A percentile compares a stretch with the other conserved stretches of the same genome.
Conservation (phyloP, 768 basidiomycete species). For the Peribolospora baueri region DNA sequence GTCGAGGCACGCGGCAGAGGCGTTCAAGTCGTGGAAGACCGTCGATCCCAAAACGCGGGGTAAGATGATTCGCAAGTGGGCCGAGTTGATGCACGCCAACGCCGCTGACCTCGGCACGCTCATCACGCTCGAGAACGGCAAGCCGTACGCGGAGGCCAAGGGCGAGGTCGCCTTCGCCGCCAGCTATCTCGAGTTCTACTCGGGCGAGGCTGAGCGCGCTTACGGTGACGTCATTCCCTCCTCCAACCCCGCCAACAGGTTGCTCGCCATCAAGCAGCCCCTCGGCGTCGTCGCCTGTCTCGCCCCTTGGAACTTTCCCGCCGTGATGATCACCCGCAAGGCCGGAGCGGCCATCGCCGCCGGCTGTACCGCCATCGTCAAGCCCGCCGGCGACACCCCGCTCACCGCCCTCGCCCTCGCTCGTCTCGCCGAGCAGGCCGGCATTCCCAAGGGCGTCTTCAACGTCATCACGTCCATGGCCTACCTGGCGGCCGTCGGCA, state of each 20-base stretch:
- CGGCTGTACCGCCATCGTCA: conserved; percentile 70
- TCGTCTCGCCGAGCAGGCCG: conserved; percentile 73
- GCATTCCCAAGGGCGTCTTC: conserved; percentile 79
- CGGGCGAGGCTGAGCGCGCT: conserved; percentile 72
- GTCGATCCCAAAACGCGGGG: conserved; percentile 44
- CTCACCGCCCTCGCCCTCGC: conserved; percentile 73
- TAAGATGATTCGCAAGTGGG: conserved; percentile 24
- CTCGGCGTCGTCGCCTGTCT: conserved; percentile 17
- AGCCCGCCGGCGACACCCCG: conserved; percentile 83
- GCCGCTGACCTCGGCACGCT: conserved; percentile 13
- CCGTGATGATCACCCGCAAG: conserved; percentile 45
- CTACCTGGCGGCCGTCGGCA: conserved; percentile 64
- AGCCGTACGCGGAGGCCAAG: conserved; percentile 61
- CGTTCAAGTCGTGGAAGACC: conserved; percentile 62
- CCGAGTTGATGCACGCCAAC: conserved; percentile 44
- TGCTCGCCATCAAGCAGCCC: conserved; percentile 81
- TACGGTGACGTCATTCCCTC: conserved; percentile 84
- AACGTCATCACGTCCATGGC: conserved; percentile 77
- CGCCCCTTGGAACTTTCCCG: conserved; percentile 47
- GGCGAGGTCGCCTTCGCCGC: conserved; percentile 52
- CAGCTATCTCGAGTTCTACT: conserved; percentile 23
- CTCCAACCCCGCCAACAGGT: conserved; percentile 39
- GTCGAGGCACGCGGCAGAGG: conserved; percentile 51
- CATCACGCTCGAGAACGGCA: conserved; percentile 74
- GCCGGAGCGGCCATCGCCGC: conserved; percentile 70